These are phyloP conservation scores for Rhodamnia argentea DNA, from an alignment of 345 rosid genomes.

Conservation along the genomic window DNA sequence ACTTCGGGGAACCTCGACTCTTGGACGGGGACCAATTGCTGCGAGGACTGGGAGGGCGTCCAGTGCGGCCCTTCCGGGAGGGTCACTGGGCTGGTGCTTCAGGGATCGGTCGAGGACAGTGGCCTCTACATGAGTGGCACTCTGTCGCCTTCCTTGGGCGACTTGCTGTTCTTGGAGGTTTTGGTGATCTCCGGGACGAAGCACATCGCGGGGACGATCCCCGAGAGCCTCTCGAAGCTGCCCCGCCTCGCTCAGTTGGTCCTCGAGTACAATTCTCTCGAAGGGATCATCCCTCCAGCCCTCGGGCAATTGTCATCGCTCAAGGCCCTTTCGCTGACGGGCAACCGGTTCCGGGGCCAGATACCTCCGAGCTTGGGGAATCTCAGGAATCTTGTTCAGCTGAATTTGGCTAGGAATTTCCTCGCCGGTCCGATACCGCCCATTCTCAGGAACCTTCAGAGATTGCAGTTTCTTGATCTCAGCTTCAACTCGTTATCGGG, in stretches of 20 bases:
- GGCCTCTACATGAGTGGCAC: conserved; percentile 66
- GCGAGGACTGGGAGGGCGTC: conserved; percentile 88
- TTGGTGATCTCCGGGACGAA: conserved; percentile 64
- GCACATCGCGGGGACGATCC: conserved; percentile 65
- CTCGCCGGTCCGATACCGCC: conserved; percentile 64
- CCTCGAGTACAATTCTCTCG: conserved; percentile 65
- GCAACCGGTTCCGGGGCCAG: conserved; percentile 55
- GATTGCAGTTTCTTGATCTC: conserved; percentile 63
- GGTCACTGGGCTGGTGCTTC: conserved; percentile 49
- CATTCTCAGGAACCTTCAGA: conserved; percentile 31
- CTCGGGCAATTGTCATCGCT: conserved; percentile 45
- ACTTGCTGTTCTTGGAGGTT: conserved; percentile 43
- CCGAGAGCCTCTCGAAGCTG: conserved; percentile 42
- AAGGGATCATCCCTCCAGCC: conserved; percentile 54
- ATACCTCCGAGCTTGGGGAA: conserved; percentile 62
- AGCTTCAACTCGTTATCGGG: conserved; percentile 70
- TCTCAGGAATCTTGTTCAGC: conserved; percentile 26
- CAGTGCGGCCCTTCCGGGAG: conserved; percentile 63
- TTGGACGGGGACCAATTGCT: conserved; percentile 73
- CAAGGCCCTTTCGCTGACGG: conserved; percentile 42
- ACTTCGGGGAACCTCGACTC: conserved; percentile 55
- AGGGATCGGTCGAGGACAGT: conserved; percentile 31
- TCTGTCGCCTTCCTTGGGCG: conserved; percentile 58
- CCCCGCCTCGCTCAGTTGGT: conserved; percentile 42
- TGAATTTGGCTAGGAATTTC: conserved; percentile 49